Conservation (phyloP, 495 filamentous ascomycete genomes). For the Clohesyomyces aquaticus region DNA sequence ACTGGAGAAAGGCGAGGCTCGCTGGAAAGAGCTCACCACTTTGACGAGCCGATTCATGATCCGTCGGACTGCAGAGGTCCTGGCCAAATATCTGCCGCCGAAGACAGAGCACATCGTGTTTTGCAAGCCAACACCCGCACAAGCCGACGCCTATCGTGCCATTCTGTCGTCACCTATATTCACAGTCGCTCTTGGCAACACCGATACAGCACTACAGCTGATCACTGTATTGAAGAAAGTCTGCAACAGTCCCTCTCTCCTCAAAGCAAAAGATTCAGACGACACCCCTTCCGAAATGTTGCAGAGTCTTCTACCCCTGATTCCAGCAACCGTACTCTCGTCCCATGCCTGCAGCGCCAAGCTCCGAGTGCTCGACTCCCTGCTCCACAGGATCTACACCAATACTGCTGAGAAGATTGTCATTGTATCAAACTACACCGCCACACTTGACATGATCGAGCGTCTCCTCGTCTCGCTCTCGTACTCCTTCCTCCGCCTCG, state of each 20-base stretch:
- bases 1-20: constrained; percentile 72
- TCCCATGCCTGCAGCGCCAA: constrained; percentile 68
- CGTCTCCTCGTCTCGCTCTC: constrained; percentile 65
- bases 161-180: constrained; percentile 74
- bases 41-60: constrained; percentile 76
- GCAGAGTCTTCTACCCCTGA: constrained; percentile 57
- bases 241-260: constrained; percentile 75
- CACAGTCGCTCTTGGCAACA: constrained; percentile 64
- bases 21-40: constrained; percentile 67
- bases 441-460: constrained; percentile 72
- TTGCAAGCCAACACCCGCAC: constrained; percentile 70
- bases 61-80: constrained; percentile 73
- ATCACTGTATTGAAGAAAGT: constrained; percentile 82
- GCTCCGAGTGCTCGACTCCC: constrained; percentile 69
- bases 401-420: constrained; percentile 72
- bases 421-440: constrained; percentile 81
- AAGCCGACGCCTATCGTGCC: constrained; percentile 68
- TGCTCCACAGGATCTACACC: constrained; percentile 65
- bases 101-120: constrained; percentile 81
- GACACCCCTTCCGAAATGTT: constrained; percentile 48
- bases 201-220: constrained; percentile 71
- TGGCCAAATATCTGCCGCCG: constrained; percentile 72
- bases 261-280: constrained; percentile 54
- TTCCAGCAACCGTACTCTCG: constrained; percentile 63
- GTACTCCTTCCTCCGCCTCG: constrained; percentile 71